phyloP scores from a whole-genome alignment of 208 protist species.

The Balamuthia mandrillaris region DNA sequence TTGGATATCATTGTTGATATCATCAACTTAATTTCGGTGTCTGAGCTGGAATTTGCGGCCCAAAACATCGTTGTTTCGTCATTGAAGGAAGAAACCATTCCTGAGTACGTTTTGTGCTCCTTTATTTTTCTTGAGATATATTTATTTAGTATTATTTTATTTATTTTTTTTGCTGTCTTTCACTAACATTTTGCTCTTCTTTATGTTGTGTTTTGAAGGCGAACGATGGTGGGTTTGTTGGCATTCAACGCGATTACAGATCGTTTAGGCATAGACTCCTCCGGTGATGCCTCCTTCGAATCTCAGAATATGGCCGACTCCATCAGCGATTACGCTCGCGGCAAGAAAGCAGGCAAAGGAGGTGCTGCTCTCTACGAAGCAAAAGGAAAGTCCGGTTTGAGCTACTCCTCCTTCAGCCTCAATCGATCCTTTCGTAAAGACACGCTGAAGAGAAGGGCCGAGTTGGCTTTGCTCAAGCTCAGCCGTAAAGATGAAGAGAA shows the following conservation, averaged over 20 bases:
- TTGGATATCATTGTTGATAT: slow-evolving; percentile 32
- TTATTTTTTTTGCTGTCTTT: no score
- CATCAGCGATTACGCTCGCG: not conserved
- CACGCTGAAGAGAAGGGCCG: slow-evolving; percentile 22
- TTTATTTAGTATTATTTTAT: not conserved
- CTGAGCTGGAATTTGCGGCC: slow-evolving; percentile 24
- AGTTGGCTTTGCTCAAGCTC: no score
- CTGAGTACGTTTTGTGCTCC: not conserved
- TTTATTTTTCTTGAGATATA: not conserved
- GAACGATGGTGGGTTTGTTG: slow-evolving; percentile 7
- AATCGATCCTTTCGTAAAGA: not conserved
- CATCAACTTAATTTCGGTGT: slow-evolving; percentile 22
- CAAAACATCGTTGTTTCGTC: slow-evolving; percentile 10
- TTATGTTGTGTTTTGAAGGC: not conserved
- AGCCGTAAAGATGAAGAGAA: slow-evolving; percentile 9
- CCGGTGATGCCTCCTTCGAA: no score
- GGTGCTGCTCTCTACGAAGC: no score
- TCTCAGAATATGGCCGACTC: no score
- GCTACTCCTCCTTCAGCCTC: not conserved
- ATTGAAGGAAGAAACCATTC: slow-evolving; percentile 16
- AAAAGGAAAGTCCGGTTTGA: no score
- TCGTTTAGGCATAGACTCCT: not conserved
- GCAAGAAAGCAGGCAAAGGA: not conserved
- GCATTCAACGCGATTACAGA: slow-evolving; percentile 35
- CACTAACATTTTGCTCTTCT: not conserved